Evolutionary conservation across 225 moss, liverwort and hornwort genomes (phyloP).

Genomic region (Antitrichia curtipendula): DNA sequence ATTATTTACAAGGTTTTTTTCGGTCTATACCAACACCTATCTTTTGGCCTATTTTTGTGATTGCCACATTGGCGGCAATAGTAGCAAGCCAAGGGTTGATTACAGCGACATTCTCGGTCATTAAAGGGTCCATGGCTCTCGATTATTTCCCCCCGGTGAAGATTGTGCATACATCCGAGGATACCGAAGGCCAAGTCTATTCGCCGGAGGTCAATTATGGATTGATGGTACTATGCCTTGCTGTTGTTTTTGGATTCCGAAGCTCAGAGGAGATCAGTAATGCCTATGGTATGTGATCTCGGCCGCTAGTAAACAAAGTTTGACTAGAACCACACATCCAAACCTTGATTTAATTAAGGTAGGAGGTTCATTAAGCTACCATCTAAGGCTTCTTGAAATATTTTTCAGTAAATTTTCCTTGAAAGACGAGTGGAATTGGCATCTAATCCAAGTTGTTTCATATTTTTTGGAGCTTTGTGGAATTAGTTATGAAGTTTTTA

Average conservation of each 20-base stretch:
- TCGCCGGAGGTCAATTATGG: conserved; percentile 71
- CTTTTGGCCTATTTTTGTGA: conserved; percentile 68
- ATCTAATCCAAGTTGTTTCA: too few relatives aligned
- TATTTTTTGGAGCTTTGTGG: too few relatives aligned
- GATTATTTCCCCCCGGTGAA: conserved; percentile 71
- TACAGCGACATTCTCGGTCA: conserved; percentile 66
- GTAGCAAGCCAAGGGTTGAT: conserved; percentile 85
- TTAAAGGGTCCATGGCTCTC: conserved; percentile 54
- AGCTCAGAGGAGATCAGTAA: conserved; percentile 46
- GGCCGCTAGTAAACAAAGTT: background rate
- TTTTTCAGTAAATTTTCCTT: too few relatives aligned
- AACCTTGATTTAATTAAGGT: background rate
- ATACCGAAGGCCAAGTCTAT: conserved; percentile 65
- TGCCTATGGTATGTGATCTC: conserved; percentile 46
- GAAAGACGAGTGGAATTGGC: too few relatives aligned
- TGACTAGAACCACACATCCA: background rate
- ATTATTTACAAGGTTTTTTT: conserved; percentile 53
- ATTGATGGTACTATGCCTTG: conserved; percentile 67
- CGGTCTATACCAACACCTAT: conserved; percentile 27
- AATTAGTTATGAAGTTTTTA: too few relatives aligned
- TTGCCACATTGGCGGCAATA: conserved; percentile 66
- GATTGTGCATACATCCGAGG: conserved; percentile 62
- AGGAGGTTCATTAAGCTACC: too few relatives aligned
- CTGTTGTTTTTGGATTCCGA: conserved; percentile 54
- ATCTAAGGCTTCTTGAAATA: too few relatives aligned